These are phyloP conservation scores for Magnusiomyces paraingens DNA, from an alignment of 1,139 yeast genomes.

Conservation along the genomic window DNA sequence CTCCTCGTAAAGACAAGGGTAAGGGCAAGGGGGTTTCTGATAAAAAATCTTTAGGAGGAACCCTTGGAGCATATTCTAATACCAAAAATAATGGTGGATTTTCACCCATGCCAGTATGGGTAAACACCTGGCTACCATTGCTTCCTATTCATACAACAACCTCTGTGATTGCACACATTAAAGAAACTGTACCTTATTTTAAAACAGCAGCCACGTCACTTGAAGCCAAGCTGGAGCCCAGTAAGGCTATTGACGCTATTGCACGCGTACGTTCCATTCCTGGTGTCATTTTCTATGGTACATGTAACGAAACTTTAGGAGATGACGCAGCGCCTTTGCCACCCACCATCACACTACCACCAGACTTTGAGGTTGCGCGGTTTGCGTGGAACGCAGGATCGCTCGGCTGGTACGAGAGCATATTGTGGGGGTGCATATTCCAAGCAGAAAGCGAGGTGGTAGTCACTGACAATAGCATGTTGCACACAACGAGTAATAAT, in stretches of 20 bases:
- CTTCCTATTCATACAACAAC: constrained; percentile 18
- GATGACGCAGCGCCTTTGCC: too few species aligned
- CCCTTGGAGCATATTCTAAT: not conserved
- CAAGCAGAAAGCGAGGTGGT: constrained; percentile 36
- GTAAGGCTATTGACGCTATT: constrained; percentile 24
- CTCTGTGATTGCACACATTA: constrained; percentile 11
- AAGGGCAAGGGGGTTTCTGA: constrained; percentile 9
- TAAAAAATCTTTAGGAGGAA: not conserved
- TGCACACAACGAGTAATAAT: constrained; percentile 12
- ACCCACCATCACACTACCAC: constrained; percentile 16
- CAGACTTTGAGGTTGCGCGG: constrained; percentile 42
- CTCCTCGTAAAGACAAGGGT: constrained; percentile 12
- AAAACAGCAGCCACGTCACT: constrained; percentile 7
- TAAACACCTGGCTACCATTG: constrained; percentile 17
- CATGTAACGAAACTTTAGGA: not conserved
- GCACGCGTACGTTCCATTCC: constrained; percentile 19
- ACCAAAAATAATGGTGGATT: constrained; percentile 7
- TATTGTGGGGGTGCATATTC: constrained; percentile 62
- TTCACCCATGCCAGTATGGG: constrained; percentile 11
- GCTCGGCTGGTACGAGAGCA: constrained; percentile 70
- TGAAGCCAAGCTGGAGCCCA: constrained; percentile 22
- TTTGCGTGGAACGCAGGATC: constrained; percentile 60
- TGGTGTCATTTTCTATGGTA: constrained; percentile 15
- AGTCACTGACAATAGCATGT: constrained; percentile 15
- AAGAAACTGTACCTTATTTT: constrained; percentile 12